These are phyloP conservation scores for Russula abietina DNA, from an alignment of 768 basidiomycete species.

Conservation along the genomic window DNA sequence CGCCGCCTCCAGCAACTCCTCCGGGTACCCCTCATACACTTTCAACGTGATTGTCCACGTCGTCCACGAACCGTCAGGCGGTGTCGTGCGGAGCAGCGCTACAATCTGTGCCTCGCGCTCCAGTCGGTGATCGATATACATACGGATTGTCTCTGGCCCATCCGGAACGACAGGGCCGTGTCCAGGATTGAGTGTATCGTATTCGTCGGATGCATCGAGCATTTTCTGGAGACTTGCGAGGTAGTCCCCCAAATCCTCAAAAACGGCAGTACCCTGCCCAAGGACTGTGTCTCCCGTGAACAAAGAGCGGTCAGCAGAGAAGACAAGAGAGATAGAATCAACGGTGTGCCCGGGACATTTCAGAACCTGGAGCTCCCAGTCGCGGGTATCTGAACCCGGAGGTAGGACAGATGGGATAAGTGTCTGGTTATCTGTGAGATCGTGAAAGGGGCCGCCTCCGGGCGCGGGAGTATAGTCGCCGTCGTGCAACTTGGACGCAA, in stretches of 20 bases:
- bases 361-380: conserved; percentile 51
- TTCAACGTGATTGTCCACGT: conserved; percentile 58
- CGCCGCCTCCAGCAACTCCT: conserved; percentile 65
- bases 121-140: conserved; percentile 75
- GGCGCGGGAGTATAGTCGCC: conserved; percentile 43
- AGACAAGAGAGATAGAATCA: conserved; percentile 74
- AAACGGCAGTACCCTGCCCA: conserved; percentile 85
- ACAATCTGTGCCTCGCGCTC: conserved; percentile 79
- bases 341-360: conserved; percentile 88
- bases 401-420: conserved; percentile 35
- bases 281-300: conserved; percentile 91
- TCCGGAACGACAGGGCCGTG: conserved; percentile 77
- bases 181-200: conserved; percentile 69
- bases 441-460: conserved; percentile 45
- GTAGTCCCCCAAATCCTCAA: conserved; percentile 75
- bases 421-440: conserved; percentile 50
- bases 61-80: conserved; percentile 42
- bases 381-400: conserved; percentile 8
- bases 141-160: conserved; percentile 53
- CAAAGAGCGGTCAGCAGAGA: conserved; percentile 63
- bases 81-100: conserved; percentile 37
- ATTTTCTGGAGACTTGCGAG: conserved; percentile 57
- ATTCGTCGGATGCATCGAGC: conserved; percentile 32
- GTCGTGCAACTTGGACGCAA: conserved; percentile 38
- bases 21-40: conserved; percentile 70